These are phyloP conservation scores for Talinum fruticosum DNA, from an alignment of 148 eudicot species.

Conservation along the genomic window DNA sequence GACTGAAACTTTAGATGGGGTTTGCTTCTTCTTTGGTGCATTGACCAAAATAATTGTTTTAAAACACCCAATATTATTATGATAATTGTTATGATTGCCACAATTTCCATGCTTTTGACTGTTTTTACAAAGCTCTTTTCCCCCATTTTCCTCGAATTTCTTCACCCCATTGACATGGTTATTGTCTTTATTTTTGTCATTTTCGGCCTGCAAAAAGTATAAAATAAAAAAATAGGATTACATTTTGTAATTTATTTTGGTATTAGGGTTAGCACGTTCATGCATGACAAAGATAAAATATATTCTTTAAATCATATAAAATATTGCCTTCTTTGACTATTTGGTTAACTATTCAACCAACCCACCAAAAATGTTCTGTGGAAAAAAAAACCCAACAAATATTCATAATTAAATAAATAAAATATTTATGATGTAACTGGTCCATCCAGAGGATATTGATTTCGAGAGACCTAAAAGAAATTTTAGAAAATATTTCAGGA, in stretches of 20 bases:
- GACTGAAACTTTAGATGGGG: conserved; percentile 9
- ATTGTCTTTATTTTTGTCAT: conserved; percentile 9
- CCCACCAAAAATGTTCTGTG: not conserved
- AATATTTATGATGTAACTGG: too few species aligned
- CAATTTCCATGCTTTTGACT: not conserved
- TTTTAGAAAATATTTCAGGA: too few species aligned
- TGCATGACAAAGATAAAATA: not conserved
- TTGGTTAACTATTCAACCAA: not conserved
- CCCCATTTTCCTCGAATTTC: not conserved
- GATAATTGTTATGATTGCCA: not conserved
- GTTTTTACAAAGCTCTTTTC: conserved; percentile 5
- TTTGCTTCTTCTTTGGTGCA: conserved; percentile 22
- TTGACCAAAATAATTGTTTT: conserved; percentile 8
- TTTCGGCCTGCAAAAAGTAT: conserved; percentile 15
- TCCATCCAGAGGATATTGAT: too few species aligned
- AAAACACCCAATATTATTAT: conserved; percentile 16
- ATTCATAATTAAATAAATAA: too few species aligned
- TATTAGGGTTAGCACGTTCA: not conserved
- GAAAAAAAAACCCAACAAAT: too few species aligned
- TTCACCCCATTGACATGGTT: not conserved
- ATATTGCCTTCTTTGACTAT: not conserved
- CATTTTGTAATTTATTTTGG: not conserved
- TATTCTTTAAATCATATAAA: too few species aligned
- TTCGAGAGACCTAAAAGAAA: too few species aligned
- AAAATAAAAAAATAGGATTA: not conserved